Evolutionary conservation across 129 eudicot genomes (phyloP).

Genomic region (Flaveria sonorensis): DNA sequence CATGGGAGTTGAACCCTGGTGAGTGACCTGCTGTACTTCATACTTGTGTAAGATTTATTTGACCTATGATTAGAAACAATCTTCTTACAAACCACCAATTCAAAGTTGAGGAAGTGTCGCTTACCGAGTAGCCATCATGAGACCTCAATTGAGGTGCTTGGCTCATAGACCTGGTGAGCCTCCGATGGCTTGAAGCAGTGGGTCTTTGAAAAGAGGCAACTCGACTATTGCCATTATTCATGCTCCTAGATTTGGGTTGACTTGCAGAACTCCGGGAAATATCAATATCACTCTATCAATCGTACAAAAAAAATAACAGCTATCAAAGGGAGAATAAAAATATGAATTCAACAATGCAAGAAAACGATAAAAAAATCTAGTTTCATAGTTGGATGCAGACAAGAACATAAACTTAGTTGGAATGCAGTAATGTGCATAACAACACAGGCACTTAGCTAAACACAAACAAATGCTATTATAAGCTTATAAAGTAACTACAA

Average conservation of each 20-base stretch:
- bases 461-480: background rate
- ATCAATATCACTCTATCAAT: constrained; percentile 66
- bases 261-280: constrained; percentile 39
- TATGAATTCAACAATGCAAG: constrained; percentile 1
- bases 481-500: constrained; percentile 7
- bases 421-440: background rate
- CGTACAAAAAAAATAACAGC: constrained; percentile 16
- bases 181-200: constrained; percentile 53
- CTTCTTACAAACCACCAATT: constrained; percentile 1
- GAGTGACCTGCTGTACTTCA: background rate
- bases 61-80: background rate
- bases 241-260: constrained; percentile 39
- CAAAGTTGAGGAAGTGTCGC: constrained; percentile 11
- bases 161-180: constrained; percentile 62
- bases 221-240: constrained; percentile 38
- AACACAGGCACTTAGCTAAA: background rate
- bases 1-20: background rate
- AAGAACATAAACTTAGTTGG: background rate
- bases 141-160: constrained; percentile 62
- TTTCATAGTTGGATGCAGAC: background rate
- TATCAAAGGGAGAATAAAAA: background rate
- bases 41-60: constrained; percentile 1
- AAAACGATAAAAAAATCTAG: constrained; percentile 6
- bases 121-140: constrained; percentile 86
- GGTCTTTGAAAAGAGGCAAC: constrained; percentile 44